These are phyloP conservation scores for Peronospora belbahrii DNA, from an alignment of 352 stramenopile species.

Conservation along the genomic window DNA sequence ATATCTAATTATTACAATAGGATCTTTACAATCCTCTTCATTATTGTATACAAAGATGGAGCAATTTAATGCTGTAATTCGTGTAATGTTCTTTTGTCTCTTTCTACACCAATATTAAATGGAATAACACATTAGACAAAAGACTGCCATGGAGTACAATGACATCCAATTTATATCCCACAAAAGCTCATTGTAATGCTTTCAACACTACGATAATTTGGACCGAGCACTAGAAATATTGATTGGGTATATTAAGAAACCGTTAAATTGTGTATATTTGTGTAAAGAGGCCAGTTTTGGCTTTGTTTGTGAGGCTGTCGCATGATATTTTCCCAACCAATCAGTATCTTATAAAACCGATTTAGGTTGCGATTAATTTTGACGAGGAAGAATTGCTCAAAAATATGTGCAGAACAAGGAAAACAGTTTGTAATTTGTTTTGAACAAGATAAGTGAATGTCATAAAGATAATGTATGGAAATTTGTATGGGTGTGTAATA, in stretches of 20 bases:
- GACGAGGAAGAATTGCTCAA: slow-evolving; percentile 16
- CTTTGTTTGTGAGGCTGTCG: slow-evolving; percentile 13
- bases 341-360: slow-evolving; percentile 4
- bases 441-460: slow-evolving; percentile 11
- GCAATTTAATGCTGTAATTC: too few relatives aligned
- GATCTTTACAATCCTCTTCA: too few relatives aligned
- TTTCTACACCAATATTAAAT: too few relatives aligned
- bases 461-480: too few relatives aligned
- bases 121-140: too few relatives aligned
- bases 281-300: slow-evolving; percentile 15
- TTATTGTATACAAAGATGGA: too few relatives aligned
- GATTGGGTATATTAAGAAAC: background rate
- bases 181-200: background rate
- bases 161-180: background rate
- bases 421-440: slow-evolving; percentile 30
- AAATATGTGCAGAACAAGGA: slow-evolving; percentile 32
- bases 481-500: too few relatives aligned
- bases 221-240: background rate
- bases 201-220: slow-evolving; percentile 12
- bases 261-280: background rate
- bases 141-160: too few relatives aligned
- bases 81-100: too few relatives aligned
- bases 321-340: slow-evolving; percentile 1
- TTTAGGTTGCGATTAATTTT: slow-evolving; percentile 14
- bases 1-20: too few relatives aligned